Evolutionary conservation across 805 yeast genomes (phyloP), one percentile per base, ranked within the genome.

Genomic region (Cyberlindnera lachancei): DNA sequence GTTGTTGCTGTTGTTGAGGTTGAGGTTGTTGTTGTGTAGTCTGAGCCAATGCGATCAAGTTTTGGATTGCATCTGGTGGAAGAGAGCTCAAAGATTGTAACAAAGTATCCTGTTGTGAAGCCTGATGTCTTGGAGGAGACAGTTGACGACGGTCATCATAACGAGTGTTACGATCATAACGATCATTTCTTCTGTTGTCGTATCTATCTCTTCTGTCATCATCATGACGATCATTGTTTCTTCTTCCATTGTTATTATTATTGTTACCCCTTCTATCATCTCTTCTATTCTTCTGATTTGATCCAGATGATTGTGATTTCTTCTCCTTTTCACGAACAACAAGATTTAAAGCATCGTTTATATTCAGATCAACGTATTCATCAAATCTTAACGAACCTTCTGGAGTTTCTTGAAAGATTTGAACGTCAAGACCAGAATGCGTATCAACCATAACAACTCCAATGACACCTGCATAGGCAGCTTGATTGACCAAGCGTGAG

Each of bases 331-430:
- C 68, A 35, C 63, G 65, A 4, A 55, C 45, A n/a, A 79, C 42
- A 15, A 81, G 56, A 29, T 74, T 75, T 11, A 79, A 68, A 1
- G 88, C 88, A 27, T 73, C 79, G 23, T 73, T 73, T 8, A 75
- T 60, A 4, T 77, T 75, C n/a, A 86, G 65, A 29, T 73, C 70
- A 4, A 79, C 68, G 49, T 86, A 87, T 50, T 87, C 95, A 48
- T 86, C 95, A 53, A 81, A 88, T 42, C 75, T 75, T 8, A 84
- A 73, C 12, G 83, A 83, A 7, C 87, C 88, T 46, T 75, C 79
- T 0, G 72, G 56, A 1, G 80, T 70, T 25, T 66, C 68, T 47
- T 82, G 82, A 52, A 81, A 88, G 2, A 81, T 70, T 53, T 80
- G 88, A 11, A 84, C 60, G 47, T 83, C 86, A 15, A 86, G 68